phyloP scores from a whole-genome alignment of 2,329 filamentous ascomycete species.

The Fusarium brevicatenulatum region DNA sequence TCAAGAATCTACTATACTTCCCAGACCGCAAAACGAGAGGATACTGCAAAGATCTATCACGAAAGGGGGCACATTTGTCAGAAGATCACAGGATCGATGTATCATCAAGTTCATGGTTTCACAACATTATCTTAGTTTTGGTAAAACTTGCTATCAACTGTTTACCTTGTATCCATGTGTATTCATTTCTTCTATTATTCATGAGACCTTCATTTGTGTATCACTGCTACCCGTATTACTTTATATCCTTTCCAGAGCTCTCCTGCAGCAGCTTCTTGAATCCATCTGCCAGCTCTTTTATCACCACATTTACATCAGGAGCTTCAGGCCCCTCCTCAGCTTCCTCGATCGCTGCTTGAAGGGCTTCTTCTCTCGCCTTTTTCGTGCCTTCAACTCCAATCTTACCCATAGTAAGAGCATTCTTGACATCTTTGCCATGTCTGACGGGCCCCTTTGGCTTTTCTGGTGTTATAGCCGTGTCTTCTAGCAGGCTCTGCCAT shows the following conservation, averaged over 20 bases:
- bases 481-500: slow-evolving; percentile 78
- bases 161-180: neutral
- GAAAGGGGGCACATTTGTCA: neutral
- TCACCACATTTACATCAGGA: slow-evolving; percentile 56
- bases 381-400: slow-evolving; percentile 48
- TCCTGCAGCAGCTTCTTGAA: slow-evolving; percentile 52
- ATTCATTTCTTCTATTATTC: neutral
- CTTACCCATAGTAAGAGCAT: slow-evolving; percentile 56
- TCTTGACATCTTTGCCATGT: slow-evolving; percentile 62
- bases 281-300: slow-evolving; percentile 52
- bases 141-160: slow-evolving; percentile 15
- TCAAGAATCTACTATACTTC: neutral
- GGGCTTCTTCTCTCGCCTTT: slow-evolving; percentile 38
- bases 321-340: slow-evolving; percentile 49
- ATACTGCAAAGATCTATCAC: neutral
- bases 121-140: slow-evolving; percentile 2
- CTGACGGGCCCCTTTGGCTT: slow-evolving; percentile 63
- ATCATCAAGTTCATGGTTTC: neutral
- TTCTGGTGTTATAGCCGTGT: slow-evolving; percentile 74
- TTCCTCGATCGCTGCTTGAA: slow-evolving; percentile 39
- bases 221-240: neutral
- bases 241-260: neutral
- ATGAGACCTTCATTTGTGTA: neutral
- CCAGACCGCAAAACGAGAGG: neutral
- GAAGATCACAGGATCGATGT: neutral